A percentile compares a stretch with the other conserved stretches of the same genome.
Conservation (phyloP, 352 stramenopile genomes). For the Globisporangium ultimum region DNA sequence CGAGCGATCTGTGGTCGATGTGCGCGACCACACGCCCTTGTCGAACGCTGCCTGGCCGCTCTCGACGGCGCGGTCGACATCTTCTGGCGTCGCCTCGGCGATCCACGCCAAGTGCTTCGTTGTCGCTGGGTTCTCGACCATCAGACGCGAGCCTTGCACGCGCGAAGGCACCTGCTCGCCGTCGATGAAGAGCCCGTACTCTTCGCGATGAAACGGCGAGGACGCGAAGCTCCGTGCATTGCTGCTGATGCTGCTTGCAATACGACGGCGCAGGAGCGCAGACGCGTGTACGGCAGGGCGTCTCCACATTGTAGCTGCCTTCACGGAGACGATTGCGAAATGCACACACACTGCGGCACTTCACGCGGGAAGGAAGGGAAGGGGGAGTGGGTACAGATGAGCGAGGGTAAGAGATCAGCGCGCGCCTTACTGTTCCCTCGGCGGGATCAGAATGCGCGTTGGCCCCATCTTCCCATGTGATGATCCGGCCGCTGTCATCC, state of each 20-base stretch:
- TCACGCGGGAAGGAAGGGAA: neutral
- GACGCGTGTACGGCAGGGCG: neutral
- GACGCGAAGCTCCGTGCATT: neutral
- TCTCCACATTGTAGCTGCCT: neutral
- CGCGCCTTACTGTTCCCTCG: conserved; percentile 6
- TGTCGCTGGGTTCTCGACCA: conserved; percentile 51
- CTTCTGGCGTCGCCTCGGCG: conserved; percentile 23
- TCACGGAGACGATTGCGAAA: too few relatives aligned
- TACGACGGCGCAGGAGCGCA: neutral
- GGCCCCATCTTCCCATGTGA: conserved; percentile 2
- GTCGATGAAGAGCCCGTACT: conserved; percentile 49
- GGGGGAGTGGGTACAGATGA: too few relatives aligned
- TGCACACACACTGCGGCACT: neutral
- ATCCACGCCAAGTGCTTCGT: conserved; percentile 35
- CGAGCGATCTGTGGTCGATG: conserved; percentile 28
- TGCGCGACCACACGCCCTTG: conserved; percentile 25
- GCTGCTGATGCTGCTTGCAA: conserved; percentile 2
- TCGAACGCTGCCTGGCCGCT: conserved; percentile 31
- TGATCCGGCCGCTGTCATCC: neutral
- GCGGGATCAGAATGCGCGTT: conserved; percentile 1
- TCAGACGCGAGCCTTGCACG: conserved; percentile 15
- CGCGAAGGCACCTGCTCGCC: conserved; percentile 29
- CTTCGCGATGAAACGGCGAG: conserved; percentile 20
- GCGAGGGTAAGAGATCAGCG: neutral
- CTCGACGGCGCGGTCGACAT: conserved; percentile 34